Base-by-base conservation (phyloP, 1,139 yeast genomes). In the Diutina siamensis region DNA sequence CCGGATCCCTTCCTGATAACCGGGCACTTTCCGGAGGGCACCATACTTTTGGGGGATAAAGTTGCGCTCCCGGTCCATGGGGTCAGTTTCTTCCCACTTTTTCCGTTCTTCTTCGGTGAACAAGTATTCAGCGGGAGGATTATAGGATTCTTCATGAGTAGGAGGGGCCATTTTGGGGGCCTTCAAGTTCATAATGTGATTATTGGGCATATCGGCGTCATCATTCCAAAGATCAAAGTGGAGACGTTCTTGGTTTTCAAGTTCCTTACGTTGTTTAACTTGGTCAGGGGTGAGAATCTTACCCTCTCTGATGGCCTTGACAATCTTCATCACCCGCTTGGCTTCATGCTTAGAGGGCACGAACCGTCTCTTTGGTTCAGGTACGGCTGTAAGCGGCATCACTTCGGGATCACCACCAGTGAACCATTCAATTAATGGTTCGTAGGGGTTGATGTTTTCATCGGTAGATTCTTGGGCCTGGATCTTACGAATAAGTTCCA, bases 131-230 rank as follows among this genome's bases (percentile, higher is more conserved):
- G 76, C 96, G 13, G 99, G 99, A 42, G 99, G 99, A 59, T 92
- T 92, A 64, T 92, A 92, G 55, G 94, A 82, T 65, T 92, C 97
- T 55, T 89, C 98, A 59, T 94, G 80, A 1, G 97, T 87, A 50
- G 99, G 99, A 42, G 97, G 97, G 18, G 95, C 80, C 57, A 88
- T 58, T 62, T 92, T 92, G 35, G 99, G 98, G 19, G 98, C 98
- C 59, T 96, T 78, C 54, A 89, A 69, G 52, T 79, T 87, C 97
- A 88, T 88, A 38, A 88, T 71, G 63, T 89, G 97, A 55, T 76
- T 80, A 25, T 38, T 27, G 35, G 63, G 59, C 1, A 65, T 53
- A 51, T 81, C 83, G 46, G 64, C 62, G 45, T 76, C 76, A 49
- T 77, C 80, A 47, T 75, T 78, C 99, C 99, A 92, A 51, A 92